Evolutionary conservation across 2,329 filamentous ascomycete genomes (phyloP).

Genomic region (Talaromyces amestolkiae): DNA sequence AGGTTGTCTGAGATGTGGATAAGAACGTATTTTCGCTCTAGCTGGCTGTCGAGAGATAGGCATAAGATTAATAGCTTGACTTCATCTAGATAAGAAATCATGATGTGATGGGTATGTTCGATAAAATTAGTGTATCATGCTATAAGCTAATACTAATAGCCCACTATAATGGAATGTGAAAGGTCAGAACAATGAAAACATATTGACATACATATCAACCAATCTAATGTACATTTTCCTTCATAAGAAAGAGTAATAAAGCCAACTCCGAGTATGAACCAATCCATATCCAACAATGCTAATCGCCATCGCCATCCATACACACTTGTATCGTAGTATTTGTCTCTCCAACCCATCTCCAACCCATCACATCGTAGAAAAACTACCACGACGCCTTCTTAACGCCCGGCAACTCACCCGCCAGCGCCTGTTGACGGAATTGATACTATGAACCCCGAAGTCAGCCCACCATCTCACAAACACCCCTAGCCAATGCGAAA

Average conservation of each 20-base stretch:
- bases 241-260: neutral
- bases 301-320: slow-evolving; percentile 1
- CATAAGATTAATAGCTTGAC: too few species aligned
- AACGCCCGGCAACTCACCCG: slow-evolving; percentile 83
- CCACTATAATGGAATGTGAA: too few species aligned
- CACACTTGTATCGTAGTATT: neutral
- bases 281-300: slow-evolving; percentile 7
- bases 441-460: slow-evolving; percentile 63
- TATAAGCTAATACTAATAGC: too few species aligned
- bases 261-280: neutral
- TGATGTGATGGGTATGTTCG: too few species aligned
- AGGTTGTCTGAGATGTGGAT: too few species aligned
- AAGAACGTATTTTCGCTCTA: too few species aligned
- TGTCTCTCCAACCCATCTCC: neutral
- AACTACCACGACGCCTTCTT: slow-evolving; percentile 92
- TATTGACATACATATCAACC: neutral
- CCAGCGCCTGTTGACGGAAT: slow-evolving; percentile 86
- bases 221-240: neutral
- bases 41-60: too few species aligned
- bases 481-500: neutral
- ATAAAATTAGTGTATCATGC: too few species aligned
- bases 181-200: neutral
- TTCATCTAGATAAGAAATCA: too few species aligned
- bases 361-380: neutral
- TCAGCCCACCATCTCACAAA: neutral